phyloP scores from a whole-genome alignment of 2,329 filamentous ascomycete genomes.

The Fusarium proliferatum region DNA sequence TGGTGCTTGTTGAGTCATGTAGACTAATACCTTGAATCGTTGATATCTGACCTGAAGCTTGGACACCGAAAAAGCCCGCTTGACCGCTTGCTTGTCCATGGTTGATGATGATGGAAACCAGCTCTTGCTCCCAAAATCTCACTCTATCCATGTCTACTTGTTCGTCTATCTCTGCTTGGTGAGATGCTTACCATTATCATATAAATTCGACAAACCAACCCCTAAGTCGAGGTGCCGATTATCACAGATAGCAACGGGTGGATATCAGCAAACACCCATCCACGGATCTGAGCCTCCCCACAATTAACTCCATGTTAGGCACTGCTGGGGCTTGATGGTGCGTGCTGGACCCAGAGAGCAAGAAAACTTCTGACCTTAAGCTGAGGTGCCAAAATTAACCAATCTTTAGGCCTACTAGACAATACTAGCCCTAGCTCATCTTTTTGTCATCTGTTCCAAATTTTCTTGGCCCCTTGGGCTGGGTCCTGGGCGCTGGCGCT shows the following conservation, averaged over 20 bases:
- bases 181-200: slow-evolving; percentile 28
- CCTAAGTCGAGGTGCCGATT: not conserved
- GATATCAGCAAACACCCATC: slow-evolving; percentile 17
- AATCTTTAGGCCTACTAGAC: not conserved
- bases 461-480: not conserved
- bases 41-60: slow-evolving; percentile 11
- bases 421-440: not conserved
- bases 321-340: slow-evolving; percentile 30
- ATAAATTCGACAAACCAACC: slow-evolving; percentile 14
- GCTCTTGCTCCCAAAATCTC: not conserved
- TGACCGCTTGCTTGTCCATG: slow-evolving; percentile 14
- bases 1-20: slow-evolving; percentile 31
- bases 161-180: not conserved
- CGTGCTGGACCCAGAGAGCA: slow-evolving; percentile 12
- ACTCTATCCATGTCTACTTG: not conserved
- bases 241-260: slow-evolving; percentile 20
- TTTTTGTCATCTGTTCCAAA: not conserved
- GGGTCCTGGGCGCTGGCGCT: not conserved
- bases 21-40: slow-evolving; percentile 17
- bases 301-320: slow-evolving; percentile 36
- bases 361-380: not conserved
- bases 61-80: not conserved
- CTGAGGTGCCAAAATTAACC: not conserved
- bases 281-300: slow-evolving; percentile 19
- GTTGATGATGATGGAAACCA: not conserved